A percentile compares a stretch with the other conserved stretches of the same genome.
phyloP scores from a whole-genome alignment of 208 protist genomes.

The Crithidia bombi region DNA sequence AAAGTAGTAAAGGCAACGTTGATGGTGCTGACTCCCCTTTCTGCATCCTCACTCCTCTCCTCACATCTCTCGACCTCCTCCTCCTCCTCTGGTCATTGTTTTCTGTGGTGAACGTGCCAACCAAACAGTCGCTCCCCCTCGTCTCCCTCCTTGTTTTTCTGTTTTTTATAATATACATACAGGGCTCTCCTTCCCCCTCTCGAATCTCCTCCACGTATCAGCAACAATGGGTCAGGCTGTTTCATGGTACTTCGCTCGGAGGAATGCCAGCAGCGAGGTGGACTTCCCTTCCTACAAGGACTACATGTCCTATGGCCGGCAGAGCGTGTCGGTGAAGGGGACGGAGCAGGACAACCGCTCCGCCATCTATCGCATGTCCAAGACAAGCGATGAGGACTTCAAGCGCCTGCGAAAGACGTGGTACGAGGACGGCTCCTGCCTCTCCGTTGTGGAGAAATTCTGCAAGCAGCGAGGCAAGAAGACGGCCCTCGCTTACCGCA shows the following conservation, averaged over 20 bases:
- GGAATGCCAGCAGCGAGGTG: slow-evolving; percentile 50
- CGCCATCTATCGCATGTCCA: slow-evolving; percentile 70
- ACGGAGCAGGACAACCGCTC: slow-evolving; percentile 52
- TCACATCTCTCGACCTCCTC: too few relatives aligned
- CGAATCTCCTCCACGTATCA: not conserved
- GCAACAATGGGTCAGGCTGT: slow-evolving; percentile 67
- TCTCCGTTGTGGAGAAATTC: slow-evolving; percentile 40
- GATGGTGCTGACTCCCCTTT: too few relatives aligned
- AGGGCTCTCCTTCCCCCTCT: too few relatives aligned
- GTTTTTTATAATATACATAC: slow-evolving; percentile 6
- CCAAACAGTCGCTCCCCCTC: too few relatives aligned
- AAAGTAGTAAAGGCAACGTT: too few relatives aligned
- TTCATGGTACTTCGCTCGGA: slow-evolving; percentile 44
- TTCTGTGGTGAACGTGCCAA: too few relatives aligned
- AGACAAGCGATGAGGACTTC: slow-evolving; percentile 51
- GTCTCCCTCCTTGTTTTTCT: too few relatives aligned
- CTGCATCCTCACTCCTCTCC: too few relatives aligned
- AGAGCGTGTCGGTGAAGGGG: slow-evolving; percentile 40
- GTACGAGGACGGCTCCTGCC: slow-evolving; percentile 46
- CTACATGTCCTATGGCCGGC: slow-evolving; percentile 48
- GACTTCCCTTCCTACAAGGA: slow-evolving; percentile 46
- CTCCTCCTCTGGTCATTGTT: too few relatives aligned
- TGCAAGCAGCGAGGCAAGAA: slow-evolving; percentile 54
- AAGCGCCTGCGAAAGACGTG: slow-evolving; percentile 45
- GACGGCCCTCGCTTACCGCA: slow-evolving; percentile 62